A percentile compares a stretch with the other conserved stretches of the same genome.
Conservation (phyloP, 495 filamentous ascomycete species). For the Neurospora intermedia region DNA sequence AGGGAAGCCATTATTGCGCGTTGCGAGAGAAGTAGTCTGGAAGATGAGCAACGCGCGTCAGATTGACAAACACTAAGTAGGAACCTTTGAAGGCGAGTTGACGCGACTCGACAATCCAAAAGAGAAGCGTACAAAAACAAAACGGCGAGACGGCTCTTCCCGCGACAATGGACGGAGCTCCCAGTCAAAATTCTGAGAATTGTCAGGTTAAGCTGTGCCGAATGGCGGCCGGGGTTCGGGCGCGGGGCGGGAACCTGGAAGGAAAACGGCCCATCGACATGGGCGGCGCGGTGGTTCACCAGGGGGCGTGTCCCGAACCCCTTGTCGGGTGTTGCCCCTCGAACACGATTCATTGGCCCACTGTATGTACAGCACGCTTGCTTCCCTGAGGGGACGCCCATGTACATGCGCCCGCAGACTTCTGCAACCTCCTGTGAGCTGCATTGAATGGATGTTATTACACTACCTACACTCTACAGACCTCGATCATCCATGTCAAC, state of each 20-base stretch:
- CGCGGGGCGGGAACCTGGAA: not conserved
- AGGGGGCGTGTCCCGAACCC: not conserved
- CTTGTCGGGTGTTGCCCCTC: not conserved
- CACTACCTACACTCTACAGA: not conserved
- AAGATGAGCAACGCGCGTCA: not conserved
- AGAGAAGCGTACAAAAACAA: not conserved
- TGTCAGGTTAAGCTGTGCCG: not conserved
- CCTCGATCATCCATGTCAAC: not conserved
- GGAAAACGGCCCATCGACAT: not conserved
- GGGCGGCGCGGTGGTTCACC: not conserved
- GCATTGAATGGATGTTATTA: not conserved
- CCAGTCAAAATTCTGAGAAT: not conserved
- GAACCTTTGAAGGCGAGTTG: not conserved
- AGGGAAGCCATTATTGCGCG: constrained; percentile 10
- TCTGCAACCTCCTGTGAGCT: not conserved
- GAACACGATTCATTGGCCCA: not conserved
- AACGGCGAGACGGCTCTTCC: not conserved
- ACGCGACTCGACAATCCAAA: not conserved
- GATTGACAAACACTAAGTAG: not conserved
- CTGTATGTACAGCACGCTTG: not conserved
- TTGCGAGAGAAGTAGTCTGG: not conserved
- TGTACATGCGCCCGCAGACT: not conserved
- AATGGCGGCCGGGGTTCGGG: not conserved
- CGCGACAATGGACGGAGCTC: not conserved
- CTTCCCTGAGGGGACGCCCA: not conserved